phyloP scores from a whole-genome alignment of 306 rosid genomes.

The Rubus parviflorus region DNA sequence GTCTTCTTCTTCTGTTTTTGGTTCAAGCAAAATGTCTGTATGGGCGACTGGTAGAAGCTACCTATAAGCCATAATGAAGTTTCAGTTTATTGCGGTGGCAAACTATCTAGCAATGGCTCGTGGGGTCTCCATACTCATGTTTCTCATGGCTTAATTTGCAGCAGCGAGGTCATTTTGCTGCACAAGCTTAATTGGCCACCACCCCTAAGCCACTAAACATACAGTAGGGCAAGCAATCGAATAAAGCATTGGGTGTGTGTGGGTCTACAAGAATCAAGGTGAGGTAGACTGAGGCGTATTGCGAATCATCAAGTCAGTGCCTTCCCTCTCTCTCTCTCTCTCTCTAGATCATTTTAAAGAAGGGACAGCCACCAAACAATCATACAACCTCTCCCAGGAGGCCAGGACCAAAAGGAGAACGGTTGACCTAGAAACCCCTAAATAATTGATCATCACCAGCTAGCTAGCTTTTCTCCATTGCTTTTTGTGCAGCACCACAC shows the following conservation, averaged over 20 bases:
- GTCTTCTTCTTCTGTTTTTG: too few relatives aligned
- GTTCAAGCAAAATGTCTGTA: background rate
- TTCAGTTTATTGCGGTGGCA: background rate
- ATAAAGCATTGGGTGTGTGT: background rate
- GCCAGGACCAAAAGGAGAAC: slow-evolving; percentile 15
- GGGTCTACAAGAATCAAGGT: slow-evolving; percentile 31
- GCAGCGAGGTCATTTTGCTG: slow-evolving; percentile 27
- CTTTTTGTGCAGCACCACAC: slow-evolving; percentile 27
- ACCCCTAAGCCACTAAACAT: too few relatives aligned
- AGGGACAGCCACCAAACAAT: slow-evolving; percentile 12
- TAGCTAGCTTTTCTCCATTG: slow-evolving; percentile 24
- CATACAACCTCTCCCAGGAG: background rate
- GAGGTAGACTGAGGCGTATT: slow-evolving; percentile 2
- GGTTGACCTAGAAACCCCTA: slow-evolving; percentile 22
- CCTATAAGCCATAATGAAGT: background rate
- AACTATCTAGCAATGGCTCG: background rate
- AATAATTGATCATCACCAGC: background rate
- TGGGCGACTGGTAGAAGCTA: background rate
- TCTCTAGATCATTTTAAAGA: background rate
- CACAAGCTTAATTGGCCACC: background rate
- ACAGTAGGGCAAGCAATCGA: background rate
- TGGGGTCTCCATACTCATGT: background rate
- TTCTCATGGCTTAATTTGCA: background rate
- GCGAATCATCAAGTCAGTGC: slow-evolving; percentile 16
- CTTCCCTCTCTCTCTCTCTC: slow-evolving; percentile 8